A percentile compares a stretch with the other conserved stretches of the same genome.
These are phyloP conservation scores for Hypoxylon lienhwacheense DNA, from an alignment of 495 filamentous ascomycete genomes.

Conservation along the genomic window DNA sequence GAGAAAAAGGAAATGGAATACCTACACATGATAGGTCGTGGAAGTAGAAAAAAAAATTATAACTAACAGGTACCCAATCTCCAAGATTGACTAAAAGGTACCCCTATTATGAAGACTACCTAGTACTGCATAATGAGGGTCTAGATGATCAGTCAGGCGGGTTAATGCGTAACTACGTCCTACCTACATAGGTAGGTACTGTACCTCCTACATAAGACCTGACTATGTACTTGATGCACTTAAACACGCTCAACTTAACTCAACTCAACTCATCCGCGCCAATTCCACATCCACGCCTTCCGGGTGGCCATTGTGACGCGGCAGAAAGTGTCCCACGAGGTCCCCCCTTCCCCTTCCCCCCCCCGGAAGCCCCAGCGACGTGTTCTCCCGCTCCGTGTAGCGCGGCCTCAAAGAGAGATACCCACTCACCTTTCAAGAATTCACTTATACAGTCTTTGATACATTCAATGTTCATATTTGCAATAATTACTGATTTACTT, in stretches of 20 bases:
- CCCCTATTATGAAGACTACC: too few species aligned
- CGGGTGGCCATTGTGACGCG: slow-evolving; percentile 37
- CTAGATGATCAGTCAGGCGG: slow-evolving; percentile 3
- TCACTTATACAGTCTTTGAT: too few species aligned
- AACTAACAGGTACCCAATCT: background rate
- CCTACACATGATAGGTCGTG: too few species aligned
- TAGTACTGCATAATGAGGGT: too few species aligned
- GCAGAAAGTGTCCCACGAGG: slow-evolving; percentile 15
- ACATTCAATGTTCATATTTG: too few species aligned
- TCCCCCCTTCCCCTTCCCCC: slow-evolving; percentile 5
- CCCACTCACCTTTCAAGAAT: too few species aligned
- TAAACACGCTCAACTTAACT: background rate
- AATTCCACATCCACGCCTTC: slow-evolving; percentile 3
- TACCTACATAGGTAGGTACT: slow-evolving; percentile 3
- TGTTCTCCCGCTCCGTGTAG: slow-evolving; percentile 10
- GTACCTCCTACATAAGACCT: too few species aligned
- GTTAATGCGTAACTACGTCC: background rate
- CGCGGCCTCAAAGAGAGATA: too few species aligned
- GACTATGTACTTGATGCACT: too few species aligned
- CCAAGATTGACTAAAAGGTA: too few species aligned
- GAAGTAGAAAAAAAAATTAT: background rate
- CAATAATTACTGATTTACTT: too few species aligned
- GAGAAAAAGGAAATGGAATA: too few species aligned
- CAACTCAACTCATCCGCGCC: background rate
- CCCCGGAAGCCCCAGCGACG: slow-evolving; percentile 14